Evolutionary conservation across 1,284 basidiomycete species (phyloP).

Genomic region (Mycena sp.): DNA sequence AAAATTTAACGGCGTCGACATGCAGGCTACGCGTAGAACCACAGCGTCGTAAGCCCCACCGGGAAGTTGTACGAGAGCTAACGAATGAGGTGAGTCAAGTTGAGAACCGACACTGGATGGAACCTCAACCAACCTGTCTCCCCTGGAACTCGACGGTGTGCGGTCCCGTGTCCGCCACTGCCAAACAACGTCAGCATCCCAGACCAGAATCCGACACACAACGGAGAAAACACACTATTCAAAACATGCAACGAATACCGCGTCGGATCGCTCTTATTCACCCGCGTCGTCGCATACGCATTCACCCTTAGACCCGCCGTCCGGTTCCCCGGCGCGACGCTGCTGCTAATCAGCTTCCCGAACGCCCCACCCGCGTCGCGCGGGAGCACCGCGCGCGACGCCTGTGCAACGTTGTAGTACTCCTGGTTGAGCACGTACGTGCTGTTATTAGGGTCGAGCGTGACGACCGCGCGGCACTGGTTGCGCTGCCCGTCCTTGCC

Average conservation of each 20-base stretch:
- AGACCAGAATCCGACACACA: not conserved
- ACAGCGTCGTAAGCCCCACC: not conserved
- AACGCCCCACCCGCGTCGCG: constrained; percentile 73
- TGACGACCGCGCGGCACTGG: constrained; percentile 72
- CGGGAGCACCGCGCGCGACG: constrained; percentile 77
- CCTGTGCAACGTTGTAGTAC: constrained; percentile 77
- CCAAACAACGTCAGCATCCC: not conserved
- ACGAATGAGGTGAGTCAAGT: not conserved
- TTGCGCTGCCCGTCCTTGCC: constrained; percentile 34
- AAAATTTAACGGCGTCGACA: too few relatives aligned
- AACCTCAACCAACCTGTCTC: constrained; percentile 52
- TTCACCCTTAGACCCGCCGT: constrained; percentile 67
- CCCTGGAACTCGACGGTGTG: constrained; percentile 78
- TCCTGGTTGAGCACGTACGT: constrained; percentile 76
- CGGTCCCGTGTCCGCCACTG: constrained; percentile 42
- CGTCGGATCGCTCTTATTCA: constrained; percentile 61
- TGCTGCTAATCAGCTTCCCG: constrained; percentile 70
- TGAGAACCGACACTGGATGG: not conserved
- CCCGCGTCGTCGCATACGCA: constrained; percentile 70
- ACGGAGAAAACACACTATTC: constrained; percentile 54
- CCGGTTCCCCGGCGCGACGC: constrained; percentile 59
- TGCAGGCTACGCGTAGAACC: not conserved
- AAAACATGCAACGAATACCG: constrained; percentile 77
- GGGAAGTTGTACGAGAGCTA: constrained; percentile 12
- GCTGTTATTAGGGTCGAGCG: constrained; percentile 68